Evolutionary conservation across 2,329 filamentous ascomycete species (phyloP), one percentile per base, ranked within the genome.

Genomic region (Colletotrichum lentis): DNA sequence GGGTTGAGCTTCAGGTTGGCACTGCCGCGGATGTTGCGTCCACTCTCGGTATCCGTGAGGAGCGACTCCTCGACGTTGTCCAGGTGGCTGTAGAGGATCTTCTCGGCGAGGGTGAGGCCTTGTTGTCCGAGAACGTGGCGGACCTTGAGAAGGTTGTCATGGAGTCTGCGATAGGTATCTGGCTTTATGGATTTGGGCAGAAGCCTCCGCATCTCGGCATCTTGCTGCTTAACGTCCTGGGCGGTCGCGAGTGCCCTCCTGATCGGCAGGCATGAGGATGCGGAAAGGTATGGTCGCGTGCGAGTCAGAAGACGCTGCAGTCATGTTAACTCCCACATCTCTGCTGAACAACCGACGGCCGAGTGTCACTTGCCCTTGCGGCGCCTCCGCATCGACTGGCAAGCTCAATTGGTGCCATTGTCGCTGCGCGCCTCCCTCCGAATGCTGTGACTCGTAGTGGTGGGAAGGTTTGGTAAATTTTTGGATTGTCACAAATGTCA

Each of bases 1-100:
- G 96, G 96, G 81, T 97, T 97, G 79, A 99, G 91, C 84, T 97
- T 97, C 80, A 99, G 86, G 78, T 97, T 98, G 58, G 94, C 94
- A 76, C 89, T 89, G 73, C 95, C 95, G 49, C 96, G 89, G 70
- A 99, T 91, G 75, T 91, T 87, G 59, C 87, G 87, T 73, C 94
- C 95, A 86, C 94, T 93, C 79, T 93, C 87, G 57, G 94, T 97
- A 76, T 89, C 88, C 61, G 87, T 88, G 69, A 97, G 84, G 61
- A 99, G 87, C 44, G 93, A 94, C 78, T 97, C 94, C 80, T 97
- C 94, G 7, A 90, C 88, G 76, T 93, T 92, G 80, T 96, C 91
- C 72, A 99, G 85, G 82, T 99, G 96, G 75, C 94, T 93, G 84
- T 98, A 99, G 67, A 99, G 87, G 75, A 99, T 97, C 87, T 99